Conservation (phyloP, 2,329 filamentous ascomycete species). For the Fusarium penzigii region DNA sequence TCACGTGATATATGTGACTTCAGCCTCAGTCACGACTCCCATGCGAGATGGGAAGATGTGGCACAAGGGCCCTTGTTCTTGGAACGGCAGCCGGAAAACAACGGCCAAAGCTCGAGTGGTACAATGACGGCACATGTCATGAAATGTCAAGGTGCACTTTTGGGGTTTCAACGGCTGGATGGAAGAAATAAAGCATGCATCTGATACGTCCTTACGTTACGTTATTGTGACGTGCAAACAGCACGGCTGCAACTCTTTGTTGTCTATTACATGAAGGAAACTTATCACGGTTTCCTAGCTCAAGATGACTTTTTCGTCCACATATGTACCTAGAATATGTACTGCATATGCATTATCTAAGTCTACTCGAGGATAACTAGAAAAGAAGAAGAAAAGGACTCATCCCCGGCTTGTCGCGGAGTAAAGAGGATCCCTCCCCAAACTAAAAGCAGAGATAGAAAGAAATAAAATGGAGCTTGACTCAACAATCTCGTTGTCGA, state of each 20-base stretch:
- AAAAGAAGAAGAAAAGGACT: neutral
- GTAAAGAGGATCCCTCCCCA: neutral
- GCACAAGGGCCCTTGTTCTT: constrained; percentile 5
- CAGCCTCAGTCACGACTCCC: neutral
- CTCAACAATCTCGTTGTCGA: neutral
- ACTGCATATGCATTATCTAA: too few relatives aligned
- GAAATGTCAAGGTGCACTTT: too few relatives aligned
- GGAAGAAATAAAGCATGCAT: neutral
- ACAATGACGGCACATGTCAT: neutral
- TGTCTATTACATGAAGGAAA: too few relatives aligned
- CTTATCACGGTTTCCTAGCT: too few relatives aligned
- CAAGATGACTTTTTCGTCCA: too few relatives aligned
- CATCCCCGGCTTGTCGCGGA: constrained; percentile 3
- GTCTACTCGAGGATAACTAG: too few relatives aligned
- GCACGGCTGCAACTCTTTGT: too few relatives aligned
- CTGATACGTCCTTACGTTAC: too few relatives aligned
- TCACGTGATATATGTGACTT: constrained; percentile 10
- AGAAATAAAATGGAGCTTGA: neutral
- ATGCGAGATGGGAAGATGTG: neutral
- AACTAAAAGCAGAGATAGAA: neutral
- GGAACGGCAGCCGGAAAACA: constrained; percentile 24
- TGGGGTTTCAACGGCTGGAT: neutral
- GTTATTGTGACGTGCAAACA: too few relatives aligned
- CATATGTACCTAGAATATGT: too few relatives aligned
- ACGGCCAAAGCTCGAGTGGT: constrained; percentile 14